Conservation (phyloP, 352 stramenopile species). For the Labyrinthula sp. region DNA sequence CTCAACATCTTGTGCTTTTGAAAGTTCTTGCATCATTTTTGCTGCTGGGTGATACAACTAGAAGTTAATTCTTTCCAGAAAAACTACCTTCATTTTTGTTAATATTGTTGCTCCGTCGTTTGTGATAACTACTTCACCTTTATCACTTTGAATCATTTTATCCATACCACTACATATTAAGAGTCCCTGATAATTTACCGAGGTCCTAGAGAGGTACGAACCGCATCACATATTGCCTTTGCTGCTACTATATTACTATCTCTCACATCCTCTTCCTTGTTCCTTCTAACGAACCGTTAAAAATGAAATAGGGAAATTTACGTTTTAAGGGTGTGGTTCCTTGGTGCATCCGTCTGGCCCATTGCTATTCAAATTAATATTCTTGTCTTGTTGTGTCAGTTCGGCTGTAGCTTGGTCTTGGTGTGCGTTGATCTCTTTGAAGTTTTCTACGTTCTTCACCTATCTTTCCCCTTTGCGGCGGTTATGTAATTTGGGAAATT, state of each 20-base stretch:
- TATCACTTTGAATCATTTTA: constrained; percentile 81
- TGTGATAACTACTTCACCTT: constrained; percentile 95
- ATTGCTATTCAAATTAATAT: too few relatives aligned
- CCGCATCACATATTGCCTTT: constrained; percentile 80
- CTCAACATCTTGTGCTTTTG: constrained; percentile 97
- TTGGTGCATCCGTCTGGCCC: too few relatives aligned
- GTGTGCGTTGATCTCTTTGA: too few relatives aligned
- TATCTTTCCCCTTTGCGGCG: too few relatives aligned
- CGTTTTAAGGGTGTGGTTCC: constrained; percentile 1
- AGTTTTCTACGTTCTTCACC: too few relatives aligned
- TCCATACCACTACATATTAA: constrained; percentile 98
- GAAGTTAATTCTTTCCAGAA: constrained; percentile 34
- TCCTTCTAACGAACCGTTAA: constrained; percentile 1
- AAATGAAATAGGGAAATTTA: constrained; percentile 9
- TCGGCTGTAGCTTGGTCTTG: too few relatives aligned
- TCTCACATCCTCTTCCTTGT: constrained; percentile 28
- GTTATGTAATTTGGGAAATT: too few relatives aligned
- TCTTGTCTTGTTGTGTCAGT: too few relatives aligned
- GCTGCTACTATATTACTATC: constrained; percentile 27
- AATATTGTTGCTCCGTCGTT: constrained; percentile 99
- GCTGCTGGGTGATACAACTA: constrained; percentile 92
- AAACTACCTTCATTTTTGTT: constrained; percentile 74
- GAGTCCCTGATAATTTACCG: too few relatives aligned
- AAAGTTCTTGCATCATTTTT: constrained; percentile 98
- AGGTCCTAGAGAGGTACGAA: constrained; percentile 87